Percentiles rank a stretch among this genome's conserved stretches.
Conservation (phyloP, 2,329 filamentous ascomycete species). For the Trichoderma sp. region DNA sequence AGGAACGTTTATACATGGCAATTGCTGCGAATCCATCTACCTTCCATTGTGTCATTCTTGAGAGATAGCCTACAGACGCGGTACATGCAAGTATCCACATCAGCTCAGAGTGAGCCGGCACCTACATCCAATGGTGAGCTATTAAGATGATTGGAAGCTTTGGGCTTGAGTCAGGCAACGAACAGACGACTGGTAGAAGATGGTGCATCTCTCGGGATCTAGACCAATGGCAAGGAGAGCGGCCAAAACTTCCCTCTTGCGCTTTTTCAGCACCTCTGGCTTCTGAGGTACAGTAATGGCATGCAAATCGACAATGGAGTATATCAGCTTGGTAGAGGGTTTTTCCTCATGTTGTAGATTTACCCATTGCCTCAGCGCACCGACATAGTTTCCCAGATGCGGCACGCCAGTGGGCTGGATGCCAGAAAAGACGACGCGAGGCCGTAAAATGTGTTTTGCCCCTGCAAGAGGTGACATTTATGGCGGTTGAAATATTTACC, state of each 20-base stretch:
- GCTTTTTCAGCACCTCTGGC: slow-evolving; percentile 59
- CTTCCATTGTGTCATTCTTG: slow-evolving; percentile 99
- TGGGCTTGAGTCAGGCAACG: slow-evolving; percentile 34
- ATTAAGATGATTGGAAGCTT: background rate
- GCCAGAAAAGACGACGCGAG: slow-evolving; percentile 78
- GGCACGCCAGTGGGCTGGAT: slow-evolving; percentile 96
- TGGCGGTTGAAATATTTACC: background rate
- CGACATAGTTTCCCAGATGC: slow-evolving; percentile 93
- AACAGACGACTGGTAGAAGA: slow-evolving; percentile 84
- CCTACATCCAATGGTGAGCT: slow-evolving; percentile 44
- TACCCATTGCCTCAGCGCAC: slow-evolving; percentile 85
- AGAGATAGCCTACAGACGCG: slow-evolving; percentile 89
- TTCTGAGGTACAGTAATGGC: slow-evolving; percentile 81
- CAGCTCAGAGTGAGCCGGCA: slow-evolving; percentile 79
- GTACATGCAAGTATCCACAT: slow-evolving; percentile 97
- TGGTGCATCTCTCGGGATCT: slow-evolving; percentile 70
- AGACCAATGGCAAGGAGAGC: slow-evolving; percentile 82
- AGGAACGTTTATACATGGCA: background rate
- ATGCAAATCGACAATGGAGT: slow-evolving; percentile 90
- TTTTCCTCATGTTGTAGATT: slow-evolving; percentile 67
- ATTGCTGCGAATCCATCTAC: slow-evolving; percentile 44
- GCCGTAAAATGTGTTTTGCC: slow-evolving; percentile 14
- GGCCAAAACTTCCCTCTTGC: slow-evolving; percentile 75
- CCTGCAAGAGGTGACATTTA: slow-evolving; percentile 10
- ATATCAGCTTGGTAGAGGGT: slow-evolving; percentile 65